Evolutionary conservation across 2,329 filamentous ascomycete species (phyloP).

Genomic region (Colletotrichum theobromicola): DNA sequence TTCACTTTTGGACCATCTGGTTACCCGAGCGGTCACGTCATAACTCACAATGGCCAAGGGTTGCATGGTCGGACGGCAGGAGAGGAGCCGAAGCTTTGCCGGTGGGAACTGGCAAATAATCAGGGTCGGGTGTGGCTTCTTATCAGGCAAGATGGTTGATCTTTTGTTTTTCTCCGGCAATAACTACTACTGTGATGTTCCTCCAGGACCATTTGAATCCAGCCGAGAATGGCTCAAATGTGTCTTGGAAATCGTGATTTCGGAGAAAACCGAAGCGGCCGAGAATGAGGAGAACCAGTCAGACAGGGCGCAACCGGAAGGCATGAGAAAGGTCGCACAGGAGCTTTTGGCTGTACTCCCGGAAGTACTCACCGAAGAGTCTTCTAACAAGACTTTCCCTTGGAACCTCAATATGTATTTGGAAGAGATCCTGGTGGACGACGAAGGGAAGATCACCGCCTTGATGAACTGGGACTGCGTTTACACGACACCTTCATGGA

Average conservation of each 20-base stretch:
- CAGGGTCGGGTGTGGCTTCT: no score
- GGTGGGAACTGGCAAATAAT: no score
- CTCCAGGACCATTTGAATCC: constrained; percentile 40
- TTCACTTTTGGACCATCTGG: no score
- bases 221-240: constrained; percentile 42
- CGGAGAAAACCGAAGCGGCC: constrained; percentile 27
- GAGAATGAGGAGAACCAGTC: constrained; percentile 27
- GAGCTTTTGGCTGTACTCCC: constrained; percentile 34
- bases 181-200: constrained; percentile 33
- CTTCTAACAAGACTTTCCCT: constrained; percentile 30
- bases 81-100: no score
- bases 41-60: no score
- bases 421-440: constrained; percentile 45
- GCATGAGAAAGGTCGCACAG: constrained; percentile 25
- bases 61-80: no score
- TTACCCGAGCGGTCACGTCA: no score
- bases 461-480: constrained; percentile 50
- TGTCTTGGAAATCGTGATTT: constrained; percentile 31
- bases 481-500: constrained; percentile 44
- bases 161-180: constrained; percentile 37
- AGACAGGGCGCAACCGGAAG: constrained; percentile 35
- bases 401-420: constrained; percentile 41
- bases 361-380: constrained; percentile 32
- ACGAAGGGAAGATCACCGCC: constrained; percentile 36
- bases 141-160: constrained; percentile 36